phyloP scores from a whole-genome alignment of 768 basidiomycete species.

The Lepiota subincarnata region DNA sequence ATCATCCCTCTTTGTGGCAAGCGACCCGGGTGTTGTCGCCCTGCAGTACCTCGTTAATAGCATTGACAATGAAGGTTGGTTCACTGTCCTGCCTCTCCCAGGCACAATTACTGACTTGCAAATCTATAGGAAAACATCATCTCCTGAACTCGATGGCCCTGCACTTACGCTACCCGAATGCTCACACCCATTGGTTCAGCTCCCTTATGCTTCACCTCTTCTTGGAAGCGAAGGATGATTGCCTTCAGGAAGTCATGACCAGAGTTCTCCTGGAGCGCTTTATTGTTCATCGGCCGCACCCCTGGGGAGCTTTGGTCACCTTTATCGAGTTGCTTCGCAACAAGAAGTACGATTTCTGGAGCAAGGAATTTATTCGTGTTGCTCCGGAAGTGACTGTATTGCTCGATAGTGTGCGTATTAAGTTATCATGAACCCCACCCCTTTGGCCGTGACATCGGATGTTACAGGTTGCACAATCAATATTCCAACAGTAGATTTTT shows the following conservation, averaged over 20 bases:
- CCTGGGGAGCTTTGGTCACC: conserved; percentile 91
- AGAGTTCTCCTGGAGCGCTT: conserved; percentile 91
- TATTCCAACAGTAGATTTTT: conserved; percentile 73
- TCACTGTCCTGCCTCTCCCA: background rate
- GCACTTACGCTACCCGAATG: conserved; percentile 95
- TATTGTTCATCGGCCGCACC: conserved; percentile 91
- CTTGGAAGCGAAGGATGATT: conserved; percentile 69
- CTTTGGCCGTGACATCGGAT: conserved; percentile 13
- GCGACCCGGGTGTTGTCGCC: conserved; percentile 80
- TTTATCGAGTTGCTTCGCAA: conserved; percentile 93
- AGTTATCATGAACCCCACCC: conserved; percentile 9
- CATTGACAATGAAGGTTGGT: conserved; percentile 86
- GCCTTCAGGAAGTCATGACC: conserved; percentile 78
- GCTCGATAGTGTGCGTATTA: conserved; percentile 69
- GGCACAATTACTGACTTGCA: conserved; percentile 6
- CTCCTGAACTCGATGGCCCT: conserved; percentile 89
- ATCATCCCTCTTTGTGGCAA: conserved; percentile 72
- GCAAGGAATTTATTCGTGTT: conserved; percentile 78
- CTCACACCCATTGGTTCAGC: conserved; percentile 98
- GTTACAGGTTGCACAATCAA: conserved; percentile 67
- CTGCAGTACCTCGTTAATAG: conserved; percentile 80
- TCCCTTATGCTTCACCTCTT: conserved; percentile 87
- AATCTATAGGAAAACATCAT: conserved; percentile 81
- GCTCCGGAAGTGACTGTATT: conserved; percentile 84
- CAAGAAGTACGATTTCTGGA: conserved; percentile 88